Evolutionary conservation across 1,139 yeast species (phyloP).

Genomic region (Pichia terricola): DNA sequence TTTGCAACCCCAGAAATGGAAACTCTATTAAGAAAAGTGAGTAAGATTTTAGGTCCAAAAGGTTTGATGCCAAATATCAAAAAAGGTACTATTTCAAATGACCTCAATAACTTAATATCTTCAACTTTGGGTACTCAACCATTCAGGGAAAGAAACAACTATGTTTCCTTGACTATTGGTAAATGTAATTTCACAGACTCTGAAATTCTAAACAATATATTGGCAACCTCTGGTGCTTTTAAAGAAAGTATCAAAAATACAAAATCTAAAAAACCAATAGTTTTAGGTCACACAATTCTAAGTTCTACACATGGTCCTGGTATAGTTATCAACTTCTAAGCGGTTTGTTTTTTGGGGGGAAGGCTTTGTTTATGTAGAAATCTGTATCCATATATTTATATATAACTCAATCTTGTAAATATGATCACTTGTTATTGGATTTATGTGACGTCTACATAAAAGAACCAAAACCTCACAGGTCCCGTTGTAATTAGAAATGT

Average conservation of each 20-base stretch:
- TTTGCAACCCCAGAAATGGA: conserved; percentile 81
- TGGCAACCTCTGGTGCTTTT: conserved; percentile 60
- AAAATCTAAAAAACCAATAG: conserved; percentile 58
- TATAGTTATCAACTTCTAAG: conserved; percentile 52
- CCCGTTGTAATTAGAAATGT: too few relatives aligned
- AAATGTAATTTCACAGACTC: conserved; percentile 70
- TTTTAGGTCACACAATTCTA: conserved; percentile 61
- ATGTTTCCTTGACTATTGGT: conserved; percentile 64
- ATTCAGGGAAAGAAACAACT: conserved; percentile 58
- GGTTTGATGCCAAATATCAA: conserved; percentile 85
- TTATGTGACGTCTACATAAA: too few relatives aligned
- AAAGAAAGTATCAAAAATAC: conserved; percentile 45
- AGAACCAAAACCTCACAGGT: too few relatives aligned
- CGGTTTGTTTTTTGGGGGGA: neutral
- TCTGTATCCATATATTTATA: too few relatives aligned
- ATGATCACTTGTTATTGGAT: too few relatives aligned
- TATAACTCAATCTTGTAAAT: too few relatives aligned
- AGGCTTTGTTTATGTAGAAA: too few relatives aligned
- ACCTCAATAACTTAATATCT: conserved; percentile 44
- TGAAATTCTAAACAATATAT: conserved; percentile 64
- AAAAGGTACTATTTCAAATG: conserved; percentile 78
- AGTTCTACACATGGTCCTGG: conserved; percentile 78
- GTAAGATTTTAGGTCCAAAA: conserved; percentile 75
- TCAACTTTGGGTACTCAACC: conserved; percentile 58
- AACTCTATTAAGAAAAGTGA: conserved; percentile 49